Conservation (phyloP, 2,329 filamentous ascomycete genomes). For the Xylaria sp. region DNA sequence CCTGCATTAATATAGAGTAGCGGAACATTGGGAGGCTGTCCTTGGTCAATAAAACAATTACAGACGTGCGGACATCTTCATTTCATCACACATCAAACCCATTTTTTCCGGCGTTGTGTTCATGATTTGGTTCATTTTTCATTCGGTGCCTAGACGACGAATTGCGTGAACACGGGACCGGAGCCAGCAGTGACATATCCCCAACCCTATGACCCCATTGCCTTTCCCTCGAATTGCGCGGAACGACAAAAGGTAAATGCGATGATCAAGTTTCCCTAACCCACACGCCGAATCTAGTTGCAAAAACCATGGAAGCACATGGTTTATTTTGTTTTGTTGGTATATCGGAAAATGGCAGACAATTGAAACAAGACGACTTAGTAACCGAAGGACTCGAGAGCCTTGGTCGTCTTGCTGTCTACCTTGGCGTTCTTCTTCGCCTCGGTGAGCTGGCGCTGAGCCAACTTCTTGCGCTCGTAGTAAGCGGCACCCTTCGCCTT, state of each 20-base stretch:
- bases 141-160: constrained; percentile 34
- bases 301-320: constrained; percentile 29
- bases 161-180: constrained; percentile 34
- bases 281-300: constrained; percentile 35
- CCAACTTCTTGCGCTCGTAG: constrained; percentile 99
- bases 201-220: constrained; percentile 30
- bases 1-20: constrained; percentile 1
- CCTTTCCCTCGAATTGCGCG: constrained; percentile 31
- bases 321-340: constrained; percentile 29
- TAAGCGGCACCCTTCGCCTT: constrained; percentile 99
- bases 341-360: constrained; percentile 31
- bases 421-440: constrained; percentile 88
- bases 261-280: constrained; percentile 34
- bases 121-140: constrained; percentile 33
- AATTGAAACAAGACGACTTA: constrained; percentile 45
- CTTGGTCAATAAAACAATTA: constrained; percentile 4
- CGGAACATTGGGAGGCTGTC: background rate
- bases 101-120: constrained; percentile 11
- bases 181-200: constrained; percentile 29
- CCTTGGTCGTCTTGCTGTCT: constrained; percentile 79
- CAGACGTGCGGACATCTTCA: constrained; percentile 1
- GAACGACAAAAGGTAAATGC: constrained; percentile 32
- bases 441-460: constrained; percentile 81
- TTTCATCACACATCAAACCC: constrained; percentile 14
- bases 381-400: constrained; percentile 88